These are phyloP conservation scores for Casuarina cunninghamiana DNA, from an alignment of 306 rosid species.

Conservation along the genomic window DNA sequence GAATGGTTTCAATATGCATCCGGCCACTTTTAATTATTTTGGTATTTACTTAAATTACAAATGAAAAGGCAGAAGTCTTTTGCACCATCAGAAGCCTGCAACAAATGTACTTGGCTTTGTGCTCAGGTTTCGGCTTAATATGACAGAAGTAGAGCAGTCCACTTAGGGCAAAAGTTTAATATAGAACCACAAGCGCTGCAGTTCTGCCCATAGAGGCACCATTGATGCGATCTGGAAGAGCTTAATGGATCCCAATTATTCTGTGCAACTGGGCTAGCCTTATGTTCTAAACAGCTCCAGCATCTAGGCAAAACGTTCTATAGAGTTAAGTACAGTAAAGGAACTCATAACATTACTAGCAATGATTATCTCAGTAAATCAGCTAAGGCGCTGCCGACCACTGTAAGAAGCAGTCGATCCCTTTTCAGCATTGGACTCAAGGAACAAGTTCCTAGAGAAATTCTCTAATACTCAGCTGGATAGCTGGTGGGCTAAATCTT, in stretches of 20 bases:
- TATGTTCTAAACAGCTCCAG: background rate
- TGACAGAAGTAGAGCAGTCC: no score
- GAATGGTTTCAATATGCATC: background rate
- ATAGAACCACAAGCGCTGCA: background rate
- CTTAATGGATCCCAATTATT: background rate
- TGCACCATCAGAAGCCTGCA: background rate
- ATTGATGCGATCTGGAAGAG: background rate
- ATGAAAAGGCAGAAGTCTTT: background rate
- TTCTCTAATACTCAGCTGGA: background rate
- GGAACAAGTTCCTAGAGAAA: background rate
- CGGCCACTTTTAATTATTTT: no score
- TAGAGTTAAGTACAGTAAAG: background rate
- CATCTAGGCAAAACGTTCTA: background rate
- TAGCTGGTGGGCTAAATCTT: background rate
- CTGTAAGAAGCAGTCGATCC: background rate
- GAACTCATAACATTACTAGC: background rate
- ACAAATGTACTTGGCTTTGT: background rate
- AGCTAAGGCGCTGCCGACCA: background rate
- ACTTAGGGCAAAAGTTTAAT: no score
- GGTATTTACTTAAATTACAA: no score
- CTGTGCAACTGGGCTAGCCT: background rate
- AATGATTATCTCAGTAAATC: background rate
- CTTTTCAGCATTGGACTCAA: background rate
- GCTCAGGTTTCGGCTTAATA: background rate
- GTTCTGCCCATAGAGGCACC: background rate